Evolutionary conservation across 768 basidiomycete genomes (phyloP), one percentile per base, ranked within the genome.

Genomic region (Auricularia sp.): DNA sequence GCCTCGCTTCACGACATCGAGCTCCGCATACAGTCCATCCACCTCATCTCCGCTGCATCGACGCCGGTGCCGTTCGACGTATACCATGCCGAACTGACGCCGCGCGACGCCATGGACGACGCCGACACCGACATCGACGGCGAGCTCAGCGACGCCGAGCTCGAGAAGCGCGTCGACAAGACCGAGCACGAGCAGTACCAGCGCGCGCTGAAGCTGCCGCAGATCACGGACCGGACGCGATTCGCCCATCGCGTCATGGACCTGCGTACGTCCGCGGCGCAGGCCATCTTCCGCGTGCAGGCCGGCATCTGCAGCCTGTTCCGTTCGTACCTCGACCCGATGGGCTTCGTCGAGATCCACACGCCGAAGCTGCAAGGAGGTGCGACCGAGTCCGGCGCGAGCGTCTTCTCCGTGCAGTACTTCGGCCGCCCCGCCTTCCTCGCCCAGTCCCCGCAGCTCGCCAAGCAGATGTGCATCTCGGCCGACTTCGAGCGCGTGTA

Each of bases 381-480:
- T 16, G 81, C 81, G 7, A 81, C 81, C 39, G 82, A 83, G 72
- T 73, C 71, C 21, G 82, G 82, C 7, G 76, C 82, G 3, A 75
- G 74, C 65, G 82, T 83, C 11, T 83, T 83, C 77, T 79, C 79
- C 70, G 81, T 83, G 16, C 71, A 74, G 23, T 83, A 83, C 73
- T 83, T 83, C 71, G 77, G 78, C 66, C 75, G 80, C 74, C 39
- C 60, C 29, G 82, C 80, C 6, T 83, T 79, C 74, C 72, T 83
- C 34, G 82, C 82, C 1, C 82, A 83, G 69, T 77, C 75, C 54
- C 82, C 82, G 36, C 82, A 83, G 68, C 73, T 83, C 53, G 78
- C 79, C 64, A 83, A 83, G 71, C 81, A 83, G 72, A 83, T 83
- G 81, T 77, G 76, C 69, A 81, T 83, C 63, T 76, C 81, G 16